phyloP scores from a whole-genome alignment of 1,139 yeast genomes.

The Saccharomycopsis phalli region DNA sequence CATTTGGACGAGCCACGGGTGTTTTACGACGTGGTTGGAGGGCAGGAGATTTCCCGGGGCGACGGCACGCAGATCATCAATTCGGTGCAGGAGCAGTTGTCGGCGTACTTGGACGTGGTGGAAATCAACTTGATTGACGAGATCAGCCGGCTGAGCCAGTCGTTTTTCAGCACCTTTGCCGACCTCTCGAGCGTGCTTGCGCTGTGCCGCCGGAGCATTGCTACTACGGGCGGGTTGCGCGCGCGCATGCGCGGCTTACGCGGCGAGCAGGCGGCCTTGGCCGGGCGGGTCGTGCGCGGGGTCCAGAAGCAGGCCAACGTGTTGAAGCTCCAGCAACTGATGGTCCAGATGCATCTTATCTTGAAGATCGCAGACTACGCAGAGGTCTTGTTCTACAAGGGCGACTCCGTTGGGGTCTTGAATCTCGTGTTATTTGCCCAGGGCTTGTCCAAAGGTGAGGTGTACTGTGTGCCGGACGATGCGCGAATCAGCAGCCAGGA shows the following conservation, averaged over 20 bases:
- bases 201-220: constrained; percentile 46
- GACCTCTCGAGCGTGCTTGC: constrained; percentile 59
- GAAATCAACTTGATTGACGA: constrained; percentile 76
- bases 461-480: too few species aligned
- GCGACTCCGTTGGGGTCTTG: constrained; percentile 22
- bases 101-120: constrained; percentile 76
- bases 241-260: constrained; percentile 37
- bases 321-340: constrained; percentile 50
- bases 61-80: constrained; percentile 23
- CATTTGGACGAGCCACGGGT: constrained; percentile 82
- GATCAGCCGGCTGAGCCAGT: constrained; percentile 74
- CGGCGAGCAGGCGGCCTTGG: constrained; percentile 41
- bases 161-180: constrained; percentile 76
- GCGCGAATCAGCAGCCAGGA: too few species aligned
- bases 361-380: constrained; percentile 45
- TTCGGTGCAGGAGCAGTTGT: constrained; percentile 67
- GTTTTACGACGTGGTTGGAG: constrained; percentile 64
- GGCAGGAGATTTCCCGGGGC: constrained; percentile 32
- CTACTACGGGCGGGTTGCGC: constrained; percentile 39
- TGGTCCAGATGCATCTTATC: constrained; percentile 54
- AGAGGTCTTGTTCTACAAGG: constrained; percentile 36
- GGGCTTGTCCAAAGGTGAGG: constrained; percentile 14
- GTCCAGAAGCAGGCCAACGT: constrained; percentile 52
- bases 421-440: constrained; percentile 11
- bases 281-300: constrained; percentile 43